Evolutionary conservation across 306 rosid genomes (phyloP), one percentile per base, ranked within the genome.

Genomic region (Luffa aegyptiaca): DNA sequence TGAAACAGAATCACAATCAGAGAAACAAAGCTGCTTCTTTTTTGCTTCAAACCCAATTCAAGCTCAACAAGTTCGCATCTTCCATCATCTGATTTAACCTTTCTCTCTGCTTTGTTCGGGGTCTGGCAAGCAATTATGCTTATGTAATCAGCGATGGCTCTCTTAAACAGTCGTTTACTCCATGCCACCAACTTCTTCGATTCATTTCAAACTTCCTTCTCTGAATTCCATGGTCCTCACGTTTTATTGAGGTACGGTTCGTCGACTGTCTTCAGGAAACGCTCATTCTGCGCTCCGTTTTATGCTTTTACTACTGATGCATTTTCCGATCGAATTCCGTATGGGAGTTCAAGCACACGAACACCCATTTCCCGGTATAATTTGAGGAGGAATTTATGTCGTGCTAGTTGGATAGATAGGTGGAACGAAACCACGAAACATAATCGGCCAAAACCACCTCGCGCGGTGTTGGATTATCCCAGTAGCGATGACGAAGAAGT

Each of bases 151-250:
- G 21, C 53, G 44, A 92, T 94, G 97, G 88, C 92, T 85, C 80
- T 91, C 56, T 75, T 82, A 52, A 93, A 97, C 84, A 85, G 88
- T 78, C 95, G 97, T 66, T 90, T 92, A 48, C 83, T 87, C 84
- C 87, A 90, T 63, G 93, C 98, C 20, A 75, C 92, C 17, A 84
- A 83, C 83, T 83, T 93, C 84, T 83, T 90, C 52, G 92, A 90
- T 52, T 87, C 95, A 36, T 89, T 91, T 71, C 95, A 91, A 9
- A 56, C 77, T 80, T 86, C 91, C 80, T 78, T 84, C 77, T 83
- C 89, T 36, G 89, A 74, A 61, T 79, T 86, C 88, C 87, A 79
- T 41, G 83, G 83, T 26, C 26, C 85, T 39, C 81, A 82, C 52
- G 59, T 88, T 56, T 84, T 89, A 80, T 86, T 88, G 85, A 88